Evolutionary conservation across 331 rosid species (phyloP).

Genomic region (Saraca asoca): DNA sequence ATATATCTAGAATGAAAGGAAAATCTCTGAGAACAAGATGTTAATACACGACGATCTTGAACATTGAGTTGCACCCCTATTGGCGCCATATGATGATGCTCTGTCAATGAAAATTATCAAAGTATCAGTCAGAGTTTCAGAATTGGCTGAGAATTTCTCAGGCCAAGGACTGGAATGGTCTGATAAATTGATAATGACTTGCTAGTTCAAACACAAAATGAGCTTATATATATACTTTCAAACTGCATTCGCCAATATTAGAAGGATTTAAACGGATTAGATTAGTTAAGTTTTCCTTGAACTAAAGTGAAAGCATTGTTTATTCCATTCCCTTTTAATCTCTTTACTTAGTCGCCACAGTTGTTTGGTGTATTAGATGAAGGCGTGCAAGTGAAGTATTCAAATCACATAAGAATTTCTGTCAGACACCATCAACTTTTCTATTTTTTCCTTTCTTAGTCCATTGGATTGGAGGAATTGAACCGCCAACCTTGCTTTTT

Average conservation of each 20-base stretch:
- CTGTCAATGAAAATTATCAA: neutral
- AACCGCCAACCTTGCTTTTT: constrained; percentile 25
- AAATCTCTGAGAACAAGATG: constrained; percentile 4
- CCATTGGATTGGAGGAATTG: constrained; percentile 5
- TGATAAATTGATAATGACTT: no score
- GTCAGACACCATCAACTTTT: neutral
- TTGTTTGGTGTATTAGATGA: constrained; percentile 39
- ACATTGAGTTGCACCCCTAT: constrained; percentile 44
- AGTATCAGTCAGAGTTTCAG: constrained; percentile 7
- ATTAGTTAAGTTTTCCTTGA: constrained; percentile 38
- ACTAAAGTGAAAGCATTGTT: constrained; percentile 20
- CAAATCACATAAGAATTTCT: neutral
- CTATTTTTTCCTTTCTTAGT: constrained; percentile 7
- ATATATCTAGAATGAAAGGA: neutral
- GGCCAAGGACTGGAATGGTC: no score
- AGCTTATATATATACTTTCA: constrained; percentile 13
- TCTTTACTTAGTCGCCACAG: constrained; percentile 58
- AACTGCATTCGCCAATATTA: constrained; percentile 29
- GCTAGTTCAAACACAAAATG: neutral
- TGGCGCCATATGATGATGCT: constrained; percentile 34
- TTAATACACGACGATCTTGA: constrained; percentile 46
- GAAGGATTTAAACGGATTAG: constrained; percentile 31
- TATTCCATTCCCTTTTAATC: constrained; percentile 24
- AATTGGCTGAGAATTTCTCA: constrained; percentile 31
- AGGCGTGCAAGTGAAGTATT: constrained; percentile 42